Evolutionary conservation across 1,139 yeast genomes (phyloP), one percentile per base, ranked within the genome.

Genomic region (Kurtzmaniella natalensis): DNA sequence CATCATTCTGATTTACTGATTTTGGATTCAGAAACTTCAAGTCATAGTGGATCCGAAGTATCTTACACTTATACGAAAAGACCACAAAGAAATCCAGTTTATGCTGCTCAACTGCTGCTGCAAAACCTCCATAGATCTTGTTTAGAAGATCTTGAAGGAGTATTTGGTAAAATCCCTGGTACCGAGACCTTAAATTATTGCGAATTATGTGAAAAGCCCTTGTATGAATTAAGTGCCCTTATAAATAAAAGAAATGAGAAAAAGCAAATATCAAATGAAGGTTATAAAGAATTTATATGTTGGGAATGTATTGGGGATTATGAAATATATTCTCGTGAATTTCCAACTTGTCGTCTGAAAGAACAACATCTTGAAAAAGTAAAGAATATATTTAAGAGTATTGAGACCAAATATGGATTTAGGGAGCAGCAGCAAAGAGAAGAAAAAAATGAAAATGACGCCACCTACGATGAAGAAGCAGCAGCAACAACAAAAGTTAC

Each of bases 191-290:
- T 79, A 36, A 76, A 74, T 43, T 66, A 74, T 47, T 81, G 88
- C 48, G 77, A 78, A 17, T 59, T 80, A 10, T 81, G 88, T 51
- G 84, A 79, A 30, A 74, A 70, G 37, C 84, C 86, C 6, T 51
- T 81, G 16, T 81, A 80, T 49, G 87, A 80, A 40, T 57, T 80
- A 30, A 75, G 82, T 38, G 66, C 80, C 4, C 50, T 73, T 25
- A 48, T 65, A 31, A 56, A 55, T 41, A 51, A 46, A 39, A 31
- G 33, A 21, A 37, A 21, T 26, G 24, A 26, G 31, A 13, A 26
- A 26, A 16, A 21, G 14, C 13, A 26, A 26, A 18, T 4, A 5
- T 5, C 4, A n/a, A 15, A 14, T 3, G 9, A 20, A 32, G 37
- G 44, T 9, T 65, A 59, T 44, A 62, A 62, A 23, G 85, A 80